Conservation (phyloP, 768 basidiomycete species). For the Psilocybe tampanensis region DNA sequence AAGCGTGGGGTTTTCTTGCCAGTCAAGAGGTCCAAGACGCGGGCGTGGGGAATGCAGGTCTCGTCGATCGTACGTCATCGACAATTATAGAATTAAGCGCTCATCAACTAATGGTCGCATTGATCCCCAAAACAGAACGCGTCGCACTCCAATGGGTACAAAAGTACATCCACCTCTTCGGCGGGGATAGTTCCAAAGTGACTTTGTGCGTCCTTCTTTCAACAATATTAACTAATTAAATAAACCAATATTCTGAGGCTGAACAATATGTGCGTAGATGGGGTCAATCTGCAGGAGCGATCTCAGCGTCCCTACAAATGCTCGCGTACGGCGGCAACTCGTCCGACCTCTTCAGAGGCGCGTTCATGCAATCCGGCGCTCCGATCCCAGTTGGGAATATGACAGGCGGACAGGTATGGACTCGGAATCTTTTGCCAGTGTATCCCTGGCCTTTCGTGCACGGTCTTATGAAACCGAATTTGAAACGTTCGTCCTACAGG, state of each 20-base stretch:
- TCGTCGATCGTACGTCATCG: slow-evolving; percentile 31
- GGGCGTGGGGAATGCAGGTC: slow-evolving; percentile 29
- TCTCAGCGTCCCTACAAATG: slow-evolving; percentile 42
- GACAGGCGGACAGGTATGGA: slow-evolving; percentile 25
- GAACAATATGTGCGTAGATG: slow-evolving; percentile 23
- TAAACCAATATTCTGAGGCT: no score
- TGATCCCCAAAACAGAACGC: slow-evolving; percentile 22
- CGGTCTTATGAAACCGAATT: no score
- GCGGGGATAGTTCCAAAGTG: slow-evolving; percentile 54
- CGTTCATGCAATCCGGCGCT: slow-evolving; percentile 30
- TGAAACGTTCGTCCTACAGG: slow-evolving; percentile 14
- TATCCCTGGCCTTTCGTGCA: no score
- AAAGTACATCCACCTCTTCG: slow-evolving; percentile 54
- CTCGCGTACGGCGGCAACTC: slow-evolving; percentile 32
- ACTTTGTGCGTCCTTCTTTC: slow-evolving; percentile 33
- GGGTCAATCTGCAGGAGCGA: slow-evolving; percentile 51
- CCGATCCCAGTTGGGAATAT: slow-evolving; percentile 25
- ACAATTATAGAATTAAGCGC: background rate
- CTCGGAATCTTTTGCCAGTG: no score
- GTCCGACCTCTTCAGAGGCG: slow-evolving; percentile 37
- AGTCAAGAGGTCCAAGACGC: slow-evolving; percentile 30
- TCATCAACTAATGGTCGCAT: background rate
- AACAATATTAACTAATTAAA: no score
- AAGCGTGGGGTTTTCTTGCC: slow-evolving; percentile 33
- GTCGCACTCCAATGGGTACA: slow-evolving; percentile 60